Base-by-base conservation (phyloP, 2,329 filamentous ascomycete species). In the Penicillium sp. region DNA sequence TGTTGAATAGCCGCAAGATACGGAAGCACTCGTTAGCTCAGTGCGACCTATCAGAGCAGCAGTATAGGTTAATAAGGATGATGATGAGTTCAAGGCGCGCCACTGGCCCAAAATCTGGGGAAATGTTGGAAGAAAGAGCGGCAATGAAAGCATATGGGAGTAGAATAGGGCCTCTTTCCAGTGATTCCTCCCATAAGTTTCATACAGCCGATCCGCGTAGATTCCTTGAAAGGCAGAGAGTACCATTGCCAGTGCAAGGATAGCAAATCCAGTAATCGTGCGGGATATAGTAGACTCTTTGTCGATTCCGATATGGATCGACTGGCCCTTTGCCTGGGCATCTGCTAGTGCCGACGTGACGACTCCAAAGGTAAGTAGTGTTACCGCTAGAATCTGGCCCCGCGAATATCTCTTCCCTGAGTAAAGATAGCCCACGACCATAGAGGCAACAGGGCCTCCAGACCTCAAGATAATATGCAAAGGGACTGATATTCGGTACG, bases 141-240 rank as follows among this genome's bases (percentile, higher is more conserved):
- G 79, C 17, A 82, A 61, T 17, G 80, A 82, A 38, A 84, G 76
- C 8, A 75, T 75, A 67, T 90, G 88, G 23, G 91, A 96, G 81
- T 98, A 99, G 81, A 99, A 98, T 13, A 99, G 84, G 67, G 97
- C 97, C 76, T 98, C 95, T 69, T 90, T 91, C 92, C 95, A 98
- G 76, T 95, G 90, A 31, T 91, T 75, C 21, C 79, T 91, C 6
- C 93, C 93, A 76, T 97, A 93, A 60, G 85, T 86, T 62, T 86
- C 86, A 80, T 98, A 99, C 0, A 93, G 92, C 67, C 93, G 88
- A 76, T 99, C 93, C 0, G 94, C 94, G 75, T 97, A 98, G 31
- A 97, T 86, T 5, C 95, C 95, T 90, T 98, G 97, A 72, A 93
- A 90, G 23, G 95, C 93, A 7, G 93, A 96, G 23, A 98, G 85